Percentiles rank a stretch among this genome's conserved stretches.
Evolutionary conservation across 1,284 basidiomycete genomes (phyloP).

Genomic region (Meira miltonrushii): DNA sequence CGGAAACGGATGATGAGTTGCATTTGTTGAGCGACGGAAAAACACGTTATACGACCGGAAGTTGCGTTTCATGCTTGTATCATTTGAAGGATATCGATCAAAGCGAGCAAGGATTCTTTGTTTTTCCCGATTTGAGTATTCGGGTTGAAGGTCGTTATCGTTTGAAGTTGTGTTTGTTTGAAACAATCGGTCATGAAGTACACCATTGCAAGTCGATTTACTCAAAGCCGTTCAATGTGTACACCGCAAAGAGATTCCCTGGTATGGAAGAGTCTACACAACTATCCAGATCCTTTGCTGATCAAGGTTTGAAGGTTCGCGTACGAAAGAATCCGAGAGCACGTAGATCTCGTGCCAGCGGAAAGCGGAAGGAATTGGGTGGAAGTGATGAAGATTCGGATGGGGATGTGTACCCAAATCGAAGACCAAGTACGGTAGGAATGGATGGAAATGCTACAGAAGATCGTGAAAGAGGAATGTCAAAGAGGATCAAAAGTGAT

Average conservation of each 20-base stretch:
- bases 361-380: not conserved
- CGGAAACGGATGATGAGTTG: constrained; percentile 68
- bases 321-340: constrained; percentile 46
- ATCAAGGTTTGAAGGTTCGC: constrained; percentile 46
- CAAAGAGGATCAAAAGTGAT: no score
- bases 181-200: constrained; percentile 64
- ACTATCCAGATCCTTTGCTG: constrained; percentile 42
- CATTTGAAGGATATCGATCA: constrained; percentile 87
- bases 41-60: constrained; percentile 79
- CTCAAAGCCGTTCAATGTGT: constrained; percentile 43
- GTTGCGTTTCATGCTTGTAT: constrained; percentile 85
- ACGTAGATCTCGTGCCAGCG: constrained; percentile 12
- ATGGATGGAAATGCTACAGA: no score
- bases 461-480: no score
- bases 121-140: constrained; percentile 54
- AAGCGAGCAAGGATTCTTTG: constrained; percentile 62
- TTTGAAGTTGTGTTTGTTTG: constrained; percentile 74
- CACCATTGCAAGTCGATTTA: constrained; percentile 49
- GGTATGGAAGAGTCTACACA: constrained; percentile 47
- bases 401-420: not conserved
- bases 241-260: constrained; percentile 45
- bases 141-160: constrained; percentile 80
- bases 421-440: no score
- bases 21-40: constrained; percentile 91
- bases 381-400: constrained; percentile 14